Base-by-base conservation (phyloP, 768 basidiomycete genomes). In the Coprinopsis cinerea region DNA sequence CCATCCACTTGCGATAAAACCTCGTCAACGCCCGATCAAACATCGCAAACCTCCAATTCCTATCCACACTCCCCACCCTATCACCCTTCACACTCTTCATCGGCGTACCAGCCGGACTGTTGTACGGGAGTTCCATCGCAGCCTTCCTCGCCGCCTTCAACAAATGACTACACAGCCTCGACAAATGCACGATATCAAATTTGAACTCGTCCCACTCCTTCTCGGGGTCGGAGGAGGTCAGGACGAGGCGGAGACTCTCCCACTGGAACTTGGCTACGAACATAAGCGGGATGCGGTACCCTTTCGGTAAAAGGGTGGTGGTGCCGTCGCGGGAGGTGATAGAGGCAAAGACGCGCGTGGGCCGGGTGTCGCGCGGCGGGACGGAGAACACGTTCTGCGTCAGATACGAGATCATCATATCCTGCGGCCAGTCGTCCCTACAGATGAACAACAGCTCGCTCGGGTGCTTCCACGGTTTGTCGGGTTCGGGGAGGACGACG, bases 211-310 rank as follows among this genome's bases (percentile, higher is more conserved):
- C 60, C 75, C 75, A 76, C 49, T 76, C 74, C 30, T 57, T 55
- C 20, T 62, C 57, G 2, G 64, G 61, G 20, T 62, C 56, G 22
- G 50, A 50, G 3, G 69, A 66, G 4, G 66, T 68, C 44, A 74
- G 52, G 10, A 75, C 71, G 24, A 76, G 65, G 48, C 64, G 54
- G 2, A 75, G 53, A 11, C 64, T 67, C 51, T 69, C 68, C 73
- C 73, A 76, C 46, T 66, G 66, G 50, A 71, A 75, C 47, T 69
- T 69, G 30, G 70, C 70, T 18, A 70, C 64, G 57, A 73, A 76
- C 64, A 76, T 66, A 15, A 76, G 56, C 0, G 75, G 73, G 15
- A 73, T 56, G 1, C 75, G 63, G 53, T 76, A 76, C 9, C 59
- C 65, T 5, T 67, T 56, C 10, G 74, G 75, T 1, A 74, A 49